Conservation (phyloP, 1,139 yeast species). For the Geotrichum australiense region DNA sequence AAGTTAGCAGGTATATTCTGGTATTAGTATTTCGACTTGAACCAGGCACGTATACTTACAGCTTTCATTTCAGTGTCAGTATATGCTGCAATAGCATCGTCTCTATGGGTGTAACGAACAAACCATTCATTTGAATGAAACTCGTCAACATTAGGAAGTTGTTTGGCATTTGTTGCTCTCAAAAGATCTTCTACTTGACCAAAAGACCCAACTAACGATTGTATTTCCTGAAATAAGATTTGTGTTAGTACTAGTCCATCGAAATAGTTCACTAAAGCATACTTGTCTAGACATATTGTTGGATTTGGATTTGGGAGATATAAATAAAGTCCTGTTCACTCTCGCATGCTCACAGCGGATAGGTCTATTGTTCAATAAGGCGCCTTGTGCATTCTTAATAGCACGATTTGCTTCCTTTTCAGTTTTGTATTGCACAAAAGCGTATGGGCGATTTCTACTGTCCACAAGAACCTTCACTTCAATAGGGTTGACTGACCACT, state of each 20-base stretch:
- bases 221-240: conserved; percentile 31
- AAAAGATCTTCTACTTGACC: conserved; percentile 72
- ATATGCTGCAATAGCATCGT: conserved; percentile 85
- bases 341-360: conserved; percentile 87
- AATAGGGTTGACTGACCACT: conserved; percentile 33
- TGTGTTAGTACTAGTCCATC: background rate
- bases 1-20: background rate
- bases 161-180: conserved; percentile 28
- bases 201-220: conserved; percentile 41
- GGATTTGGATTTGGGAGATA: conserved; percentile 22
- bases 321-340: conserved; percentile 75
- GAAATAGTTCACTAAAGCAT: no score
- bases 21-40: background rate
- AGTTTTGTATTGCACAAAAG: conserved; percentile 78
- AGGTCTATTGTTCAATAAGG: conserved; percentile 62
- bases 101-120: conserved; percentile 73
- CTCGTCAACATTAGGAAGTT: conserved; percentile 17
- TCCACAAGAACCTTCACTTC: conserved; percentile 80
- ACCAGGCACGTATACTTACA: conserved; percentile 6
- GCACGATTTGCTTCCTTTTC: conserved; percentile 70
- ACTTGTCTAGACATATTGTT: conserved; percentile 1
- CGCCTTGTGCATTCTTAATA: conserved; percentile 59
- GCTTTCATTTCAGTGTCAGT: conserved; percentile 35
- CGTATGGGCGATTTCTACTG: conserved; percentile 78
- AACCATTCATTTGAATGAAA: conserved; percentile 52